Percentiles rank a stretch among this genome's conserved stretches.
Conservation (phyloP, 352 stramenopile species). For the Globisporangium iwayamae region DNA sequence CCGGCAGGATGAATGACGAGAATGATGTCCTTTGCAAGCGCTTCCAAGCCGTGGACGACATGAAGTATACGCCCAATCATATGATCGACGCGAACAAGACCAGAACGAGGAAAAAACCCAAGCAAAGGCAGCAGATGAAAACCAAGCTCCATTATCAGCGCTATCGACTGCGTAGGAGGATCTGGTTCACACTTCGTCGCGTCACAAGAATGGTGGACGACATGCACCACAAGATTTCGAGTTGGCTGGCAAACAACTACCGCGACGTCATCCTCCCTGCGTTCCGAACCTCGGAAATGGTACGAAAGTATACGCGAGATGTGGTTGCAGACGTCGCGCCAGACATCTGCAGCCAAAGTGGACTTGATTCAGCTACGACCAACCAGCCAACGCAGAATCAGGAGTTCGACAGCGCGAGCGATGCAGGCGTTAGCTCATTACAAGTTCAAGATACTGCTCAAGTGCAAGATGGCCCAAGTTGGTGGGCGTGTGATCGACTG, state of each 20-base stretch:
- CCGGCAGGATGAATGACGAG: neutral
- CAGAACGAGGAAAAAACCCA: neutral
- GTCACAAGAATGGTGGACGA: neutral
- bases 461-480: no score
- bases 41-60: neutral
- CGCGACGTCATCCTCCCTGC: neutral
- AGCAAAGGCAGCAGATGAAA: neutral
- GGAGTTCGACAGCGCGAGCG: no score
- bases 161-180: neutral
- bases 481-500: no score
- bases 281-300: neutral
- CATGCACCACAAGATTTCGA: neutral
- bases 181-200: neutral
- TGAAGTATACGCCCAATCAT: neutral
- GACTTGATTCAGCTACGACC: neutral
- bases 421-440: no score
- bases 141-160: neutral
- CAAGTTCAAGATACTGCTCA: no score
- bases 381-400: no score
- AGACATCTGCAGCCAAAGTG: neutral
- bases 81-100: neutral
- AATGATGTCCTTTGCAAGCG: neutral
- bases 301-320: neutral
- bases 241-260: neutral
- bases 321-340: neutral